These are phyloP conservation scores for Zygnema cylindricum DNA, from an alignment of 139 green algal species.

Conservation along the genomic window DNA sequence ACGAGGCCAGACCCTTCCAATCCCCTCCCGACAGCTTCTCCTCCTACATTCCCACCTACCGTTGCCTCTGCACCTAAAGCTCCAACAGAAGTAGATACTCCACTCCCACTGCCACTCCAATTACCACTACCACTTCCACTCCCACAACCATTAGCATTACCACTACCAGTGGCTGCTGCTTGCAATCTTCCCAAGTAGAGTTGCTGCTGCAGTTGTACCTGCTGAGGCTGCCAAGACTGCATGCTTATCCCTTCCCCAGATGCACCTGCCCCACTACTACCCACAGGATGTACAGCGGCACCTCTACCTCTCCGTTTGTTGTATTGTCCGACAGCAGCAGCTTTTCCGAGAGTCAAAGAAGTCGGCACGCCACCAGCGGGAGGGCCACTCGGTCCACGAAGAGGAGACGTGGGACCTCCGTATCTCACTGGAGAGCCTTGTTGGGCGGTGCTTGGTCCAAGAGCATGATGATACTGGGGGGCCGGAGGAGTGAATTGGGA, in stretches of 20 bases:
- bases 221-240: slow-evolving; percentile 2
- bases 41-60: neutral
- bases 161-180: neutral
- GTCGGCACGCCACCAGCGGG: neutral
- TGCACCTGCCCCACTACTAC: neutral
- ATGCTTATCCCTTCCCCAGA: neutral
- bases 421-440: neutral
- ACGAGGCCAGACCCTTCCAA: neutral
- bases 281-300: slow-evolving; percentile 12
- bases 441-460: neutral
- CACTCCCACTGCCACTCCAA: neutral
- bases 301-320: slow-evolving; percentile 24
- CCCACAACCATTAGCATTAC: neutral
- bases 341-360: slow-evolving; percentile 26
- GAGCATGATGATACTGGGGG: neutral
- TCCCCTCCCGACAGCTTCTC: no score
- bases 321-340: slow-evolving; percentile 41
- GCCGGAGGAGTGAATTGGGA: slow-evolving; percentile 39
- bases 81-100: neutral
- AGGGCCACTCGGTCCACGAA: neutral
- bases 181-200: neutral
- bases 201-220: neutral
- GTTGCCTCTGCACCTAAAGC: neutral
- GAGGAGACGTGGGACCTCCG: neutral
- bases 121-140: neutral